Evolutionary conservation across 2,329 filamentous ascomycete species (phyloP), one percentile per base, ranked within the genome.

Genomic region (Gaeumannomyces tritici): DNA sequence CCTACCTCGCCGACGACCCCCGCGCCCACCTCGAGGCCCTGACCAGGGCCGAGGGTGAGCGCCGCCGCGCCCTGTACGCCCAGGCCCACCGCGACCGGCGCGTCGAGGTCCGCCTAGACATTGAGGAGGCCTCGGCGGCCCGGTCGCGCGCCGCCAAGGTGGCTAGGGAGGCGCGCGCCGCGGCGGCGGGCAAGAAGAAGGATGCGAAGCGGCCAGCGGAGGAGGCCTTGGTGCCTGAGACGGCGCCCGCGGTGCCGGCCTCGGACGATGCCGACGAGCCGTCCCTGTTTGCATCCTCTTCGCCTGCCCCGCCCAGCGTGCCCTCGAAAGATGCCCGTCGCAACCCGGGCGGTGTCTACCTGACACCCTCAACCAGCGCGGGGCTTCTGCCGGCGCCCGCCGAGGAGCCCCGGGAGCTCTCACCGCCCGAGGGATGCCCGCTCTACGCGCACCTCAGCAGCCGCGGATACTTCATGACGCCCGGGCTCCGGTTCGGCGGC

Each of bases 401-500:
- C 59, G 24, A 33, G 12, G 27, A 29, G 35, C 3, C 9, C n/a
- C 13, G 26, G n/a, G 24, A 18, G 15, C 66, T 70, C 0, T 77
- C 83, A 3, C 74, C 76, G 24, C 51, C 51, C 13, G 24, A 29
- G n/a, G 87, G 85, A 2, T 93, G 91, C 68, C 86, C 90, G 3
- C 79, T 98, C 27, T 96, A 91, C 75, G 85, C 84, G 47, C 88
- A 95, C 71, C 79, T 99, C 29, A 90, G 97, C 70, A 80, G 82
- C 9, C 80, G 83, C 24, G 90, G 89, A 60, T 97, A 93, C 76
- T 98, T 89, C 76, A 86, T 95, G 70, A 93, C 92, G 62, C 95
- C 95, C 1, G 95, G 95, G 11, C 81, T 99, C 61, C 90, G 95
- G 29, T 99, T 99, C 70, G 95, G 95, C 29, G 96, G 93, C 69